phyloP scores from a whole-genome alignment of 345 rosid genomes.

The Gossypium anomalum region DNA sequence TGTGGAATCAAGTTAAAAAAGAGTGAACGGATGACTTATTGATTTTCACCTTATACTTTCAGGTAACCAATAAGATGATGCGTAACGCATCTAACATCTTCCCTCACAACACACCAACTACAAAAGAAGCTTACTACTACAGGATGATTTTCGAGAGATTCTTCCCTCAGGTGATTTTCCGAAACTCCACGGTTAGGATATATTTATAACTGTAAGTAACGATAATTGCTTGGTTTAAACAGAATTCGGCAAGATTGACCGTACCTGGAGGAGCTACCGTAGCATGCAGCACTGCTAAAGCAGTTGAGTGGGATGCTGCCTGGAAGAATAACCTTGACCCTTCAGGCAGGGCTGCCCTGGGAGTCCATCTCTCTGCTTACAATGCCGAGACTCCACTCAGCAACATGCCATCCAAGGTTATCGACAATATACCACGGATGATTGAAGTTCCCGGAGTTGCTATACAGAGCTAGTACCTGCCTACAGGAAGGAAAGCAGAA shows the following conservation, averaged over 20 bases:
- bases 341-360: constrained; percentile 85
- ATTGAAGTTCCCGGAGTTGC: constrained; percentile 46
- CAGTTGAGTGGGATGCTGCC: constrained; percentile 76
- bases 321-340: constrained; percentile 92
- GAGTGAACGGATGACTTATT: neutral
- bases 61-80: constrained; percentile 89
- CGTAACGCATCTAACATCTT: constrained; percentile 58
- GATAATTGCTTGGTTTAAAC: neutral
- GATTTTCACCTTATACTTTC: constrained; percentile 2
- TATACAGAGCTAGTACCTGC: constrained; percentile 39
- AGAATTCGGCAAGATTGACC: constrained; percentile 80
- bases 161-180: constrained; percentile 66
- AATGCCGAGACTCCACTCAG: constrained; percentile 25
- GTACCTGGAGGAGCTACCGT: constrained; percentile 93
- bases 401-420: constrained; percentile 32
- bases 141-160: constrained; percentile 87
- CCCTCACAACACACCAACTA: constrained; percentile 74
- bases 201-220: too few relatives aligned
- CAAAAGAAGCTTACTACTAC: constrained; percentile 87
- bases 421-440: constrained; percentile 36
- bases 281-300: constrained; percentile 88
- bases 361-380: constrained; percentile 79
- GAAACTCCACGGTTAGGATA: too few relatives aligned
- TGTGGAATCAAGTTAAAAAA: neutral
- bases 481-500: neutral